Base-by-base conservation (phyloP, 2,329 filamentous ascomycete species). In the Penicillium sp. region DNA sequence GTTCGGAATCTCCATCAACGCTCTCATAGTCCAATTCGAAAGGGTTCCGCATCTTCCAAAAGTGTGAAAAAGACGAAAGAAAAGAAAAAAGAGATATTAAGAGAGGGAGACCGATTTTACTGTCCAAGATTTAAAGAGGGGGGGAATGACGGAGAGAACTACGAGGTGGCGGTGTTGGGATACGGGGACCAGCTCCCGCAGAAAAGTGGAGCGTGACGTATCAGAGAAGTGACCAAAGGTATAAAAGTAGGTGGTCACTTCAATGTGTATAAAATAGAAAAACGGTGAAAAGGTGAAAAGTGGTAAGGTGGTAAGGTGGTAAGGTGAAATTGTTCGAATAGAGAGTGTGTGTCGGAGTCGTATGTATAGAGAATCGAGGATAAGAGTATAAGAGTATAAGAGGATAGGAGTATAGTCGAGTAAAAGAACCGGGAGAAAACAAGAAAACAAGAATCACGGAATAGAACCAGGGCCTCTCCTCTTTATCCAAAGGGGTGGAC, bases 1-100 rank as follows among this genome's bases (percentile, higher is more conserved):
- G 50, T 29, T 61, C 56, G 2, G 58, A 61, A 46, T 59, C 57
- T 7, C 58, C 58, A 31, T 61, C 58, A 26, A 60, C 37, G 37
- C 58, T 61, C 26, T 54, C 54, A 31, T 51, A 56, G 40, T 64
- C 59, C 55, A 67, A 57, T 41, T 67, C 64, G 45, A 67, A 67
- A 22, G 65, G 65, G 48, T 67, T 67, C 21, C 60, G 57, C 58
- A 61, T 61, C 33, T 50, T 60, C 35, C 19, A 26, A 43, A 39
- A 38, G 41, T 38, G 35, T 42, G 28, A 15, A 13, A 15, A 12
- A 31, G 29, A 17, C 17, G 17, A 17, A 17, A 17, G 19, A 21
- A 21, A 21, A 21, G 44, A 45, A 21, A 38, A 43, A 37, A 38
- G 7, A 26, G 33, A 45, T 28, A 29, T 38, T 21, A 45, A 38